Evolutionary conservation across 139 green algal species (phyloP).

Genomic region (Zygnema circumcarinatum): DNA sequence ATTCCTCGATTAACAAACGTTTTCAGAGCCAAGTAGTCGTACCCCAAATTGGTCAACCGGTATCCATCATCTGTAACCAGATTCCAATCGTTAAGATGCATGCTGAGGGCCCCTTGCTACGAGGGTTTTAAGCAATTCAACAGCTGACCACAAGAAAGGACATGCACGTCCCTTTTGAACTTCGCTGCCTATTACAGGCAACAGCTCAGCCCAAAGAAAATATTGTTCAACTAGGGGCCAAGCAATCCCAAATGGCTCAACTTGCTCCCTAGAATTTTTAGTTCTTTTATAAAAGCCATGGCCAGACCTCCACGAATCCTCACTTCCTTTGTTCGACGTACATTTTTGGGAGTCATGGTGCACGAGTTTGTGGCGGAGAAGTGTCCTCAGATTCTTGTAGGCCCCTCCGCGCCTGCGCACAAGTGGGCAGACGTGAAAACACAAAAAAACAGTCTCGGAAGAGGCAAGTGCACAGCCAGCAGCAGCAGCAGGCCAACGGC

Average conservation of each 20-base stretch:
- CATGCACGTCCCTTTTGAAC: too few relatives aligned
- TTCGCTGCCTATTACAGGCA: too few relatives aligned
- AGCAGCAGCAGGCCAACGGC: too few relatives aligned
- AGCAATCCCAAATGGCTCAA: too few relatives aligned
- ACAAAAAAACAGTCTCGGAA: background rate
- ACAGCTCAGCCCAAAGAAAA: too few relatives aligned
- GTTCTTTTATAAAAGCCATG: background rate
- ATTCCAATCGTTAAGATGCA: background rate
- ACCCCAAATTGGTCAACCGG: slow-evolving; percentile 91
- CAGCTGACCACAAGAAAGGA: too few relatives aligned
- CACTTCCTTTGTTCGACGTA: too few relatives aligned
- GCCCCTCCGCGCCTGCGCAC: slow-evolving; percentile 79
- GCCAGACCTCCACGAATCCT: background rate
- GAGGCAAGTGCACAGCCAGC: background rate
- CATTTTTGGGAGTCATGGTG: slow-evolving; percentile 89
- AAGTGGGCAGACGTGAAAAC: background rate
- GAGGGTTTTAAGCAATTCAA: too few relatives aligned
- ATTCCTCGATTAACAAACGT: slow-evolving; percentile 80
- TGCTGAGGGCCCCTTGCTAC: too few relatives aligned
- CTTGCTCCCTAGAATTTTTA: slow-evolving; percentile 5
- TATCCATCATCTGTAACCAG: slow-evolving; percentile 95
- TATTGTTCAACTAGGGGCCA: too few relatives aligned
- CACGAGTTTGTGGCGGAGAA: slow-evolving; percentile 95
- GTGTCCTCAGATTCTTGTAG: slow-evolving; percentile 79
- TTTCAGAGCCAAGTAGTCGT: slow-evolving; percentile 96